These are phyloP conservation scores for Cutaneotrichosporon sp. DNA, from an alignment of 1,284 basidiomycete genomes.

Conservation along the genomic window DNA sequence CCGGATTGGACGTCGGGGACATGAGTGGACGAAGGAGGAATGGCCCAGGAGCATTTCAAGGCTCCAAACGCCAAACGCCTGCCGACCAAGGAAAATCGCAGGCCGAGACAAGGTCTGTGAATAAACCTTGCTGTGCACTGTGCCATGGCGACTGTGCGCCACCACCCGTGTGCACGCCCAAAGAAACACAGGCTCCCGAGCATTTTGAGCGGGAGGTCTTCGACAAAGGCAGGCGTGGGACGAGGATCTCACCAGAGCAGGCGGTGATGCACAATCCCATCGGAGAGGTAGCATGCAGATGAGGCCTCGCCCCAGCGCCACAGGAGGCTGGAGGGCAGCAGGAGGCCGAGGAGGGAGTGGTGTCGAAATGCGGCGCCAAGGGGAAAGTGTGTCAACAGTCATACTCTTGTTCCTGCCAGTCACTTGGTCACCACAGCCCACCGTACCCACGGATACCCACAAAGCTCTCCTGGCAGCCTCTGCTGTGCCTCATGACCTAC, in stretches of 20 bases:
- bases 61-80: not conserved
- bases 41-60: not conserved
- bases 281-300: no score
- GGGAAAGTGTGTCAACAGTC: not conserved
- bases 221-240: no score
- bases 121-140: not conserved
- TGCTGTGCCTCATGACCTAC: not conserved
- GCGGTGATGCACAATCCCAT: no score
- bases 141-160: not conserved
- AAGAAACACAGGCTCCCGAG: not conserved
- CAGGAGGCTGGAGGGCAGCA: no score
- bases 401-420: no score
- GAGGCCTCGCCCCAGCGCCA: not conserved
- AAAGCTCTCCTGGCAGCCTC: no score
- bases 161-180: not conserved
- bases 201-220: not conserved
- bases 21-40: no score
- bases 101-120: constrained; percentile 1
- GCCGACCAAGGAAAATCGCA: not conserved
- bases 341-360: no score
- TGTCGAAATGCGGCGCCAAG: not conserved
- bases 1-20: no score
- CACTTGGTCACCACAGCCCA: no score
- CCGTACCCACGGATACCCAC: no score
- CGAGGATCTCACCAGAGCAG: no score